Conservation (phyloP, 2,329 filamentous ascomycete genomes). For the Triangularia setosa region DNA sequence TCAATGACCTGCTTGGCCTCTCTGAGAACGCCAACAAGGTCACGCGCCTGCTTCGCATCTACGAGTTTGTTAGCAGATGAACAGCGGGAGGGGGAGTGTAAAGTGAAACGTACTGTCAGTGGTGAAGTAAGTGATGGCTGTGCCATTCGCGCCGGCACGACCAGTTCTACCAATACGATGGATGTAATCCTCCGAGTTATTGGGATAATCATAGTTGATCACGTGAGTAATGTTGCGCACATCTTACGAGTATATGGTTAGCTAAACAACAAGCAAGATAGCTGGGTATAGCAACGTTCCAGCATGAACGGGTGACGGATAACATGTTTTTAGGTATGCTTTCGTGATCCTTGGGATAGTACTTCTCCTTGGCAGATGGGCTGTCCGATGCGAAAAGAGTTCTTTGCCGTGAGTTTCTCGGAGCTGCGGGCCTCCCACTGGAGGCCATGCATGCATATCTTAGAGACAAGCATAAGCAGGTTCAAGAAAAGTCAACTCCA, state of each 20-base stretch:
- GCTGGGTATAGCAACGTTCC: slow-evolving; percentile 56
- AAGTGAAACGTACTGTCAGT: slow-evolving; percentile 80
- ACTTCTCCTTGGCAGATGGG: slow-evolving; percentile 55
- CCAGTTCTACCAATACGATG: slow-evolving; percentile 96
- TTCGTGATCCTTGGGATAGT: slow-evolving; percentile 41
- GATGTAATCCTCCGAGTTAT: slow-evolving; percentile 98
- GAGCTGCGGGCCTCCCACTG: slow-evolving; percentile 42
- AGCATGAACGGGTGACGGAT: slow-evolving; percentile 46
- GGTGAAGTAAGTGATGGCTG: slow-evolving; percentile 97
- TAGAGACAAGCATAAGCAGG: slow-evolving; percentile 63
- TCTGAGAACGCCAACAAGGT: slow-evolving; percentile 85
- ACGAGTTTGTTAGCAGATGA: slow-evolving; percentile 34
- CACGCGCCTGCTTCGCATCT: slow-evolving; percentile 94
- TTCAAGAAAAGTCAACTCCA: slow-evolving; percentile 78
- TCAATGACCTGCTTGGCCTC: slow-evolving; percentile 99
- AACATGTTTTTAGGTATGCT: slow-evolving; percentile 46
- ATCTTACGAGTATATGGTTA: slow-evolving; percentile 84
- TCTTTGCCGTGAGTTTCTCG: slow-evolving; percentile 48
- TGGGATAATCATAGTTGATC: slow-evolving; percentile 99
- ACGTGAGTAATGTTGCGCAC: slow-evolving; percentile 99
- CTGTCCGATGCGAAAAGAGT: slow-evolving; percentile 53
- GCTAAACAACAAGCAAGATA: slow-evolving; percentile 50
- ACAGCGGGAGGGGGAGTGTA: neutral
- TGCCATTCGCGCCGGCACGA: slow-evolving; percentile 89
- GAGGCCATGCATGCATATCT: slow-evolving; percentile 48